Evolutionary conservation across 2,329 filamentous ascomycete genomes (phyloP).

Genomic region (Hymenoscyphus fraxineus): DNA sequence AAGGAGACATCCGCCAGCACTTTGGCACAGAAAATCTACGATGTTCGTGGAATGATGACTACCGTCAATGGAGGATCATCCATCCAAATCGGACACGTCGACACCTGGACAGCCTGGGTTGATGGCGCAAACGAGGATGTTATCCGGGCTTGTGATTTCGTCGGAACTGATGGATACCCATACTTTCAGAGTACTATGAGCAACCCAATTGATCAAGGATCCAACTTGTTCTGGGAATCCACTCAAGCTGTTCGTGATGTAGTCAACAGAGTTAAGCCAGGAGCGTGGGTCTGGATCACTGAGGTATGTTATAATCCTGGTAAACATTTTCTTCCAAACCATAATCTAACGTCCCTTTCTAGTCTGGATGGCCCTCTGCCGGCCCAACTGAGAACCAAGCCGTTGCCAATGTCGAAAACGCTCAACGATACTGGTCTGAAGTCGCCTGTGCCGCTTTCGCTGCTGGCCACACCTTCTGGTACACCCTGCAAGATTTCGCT

Average conservation of each 20-base stretch:
- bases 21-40: conserved; percentile 45
- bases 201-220: conserved; percentile 54
- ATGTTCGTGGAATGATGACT: conserved; percentile 50
- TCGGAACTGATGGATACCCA: conserved; percentile 63
- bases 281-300: conserved; percentile 57
- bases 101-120: conserved; percentile 63
- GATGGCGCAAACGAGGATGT: conserved; percentile 57
- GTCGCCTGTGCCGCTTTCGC: conserved; percentile 57
- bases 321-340: neutral
- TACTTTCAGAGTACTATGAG: conserved; percentile 58
- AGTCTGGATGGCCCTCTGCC: conserved; percentile 54
- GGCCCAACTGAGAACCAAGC: conserved; percentile 54
- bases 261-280: conserved; percentile 42
- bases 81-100: conserved; percentile 59
- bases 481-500: conserved; percentile 54
- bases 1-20: conserved; percentile 40
- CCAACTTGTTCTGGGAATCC: conserved; percentile 48
- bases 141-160: conserved; percentile 59
- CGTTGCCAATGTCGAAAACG: conserved; percentile 52
- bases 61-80: conserved; percentile 45
- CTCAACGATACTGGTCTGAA: conserved; percentile 60
- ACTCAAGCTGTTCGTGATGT: conserved; percentile 32
- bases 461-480: conserved; percentile 57
- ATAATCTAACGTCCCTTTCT: neutral
- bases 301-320: conserved; percentile 39